These are phyloP conservation scores for Podosphaera xanthii DNA, from an alignment of 2,329 filamentous ascomycete genomes.

Conservation along the genomic window DNA sequence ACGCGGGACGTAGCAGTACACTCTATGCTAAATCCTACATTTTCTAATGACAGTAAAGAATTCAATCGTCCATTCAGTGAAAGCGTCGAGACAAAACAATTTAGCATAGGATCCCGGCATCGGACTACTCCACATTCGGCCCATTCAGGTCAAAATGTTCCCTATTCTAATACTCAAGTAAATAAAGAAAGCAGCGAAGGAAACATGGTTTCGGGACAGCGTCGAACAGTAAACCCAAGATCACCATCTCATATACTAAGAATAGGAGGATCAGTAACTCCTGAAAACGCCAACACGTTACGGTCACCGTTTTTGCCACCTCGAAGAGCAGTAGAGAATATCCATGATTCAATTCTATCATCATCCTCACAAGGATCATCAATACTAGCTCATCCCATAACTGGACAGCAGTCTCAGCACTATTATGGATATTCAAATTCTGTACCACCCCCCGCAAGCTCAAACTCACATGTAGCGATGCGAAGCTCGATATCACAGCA, in stretches of 20 bases:
- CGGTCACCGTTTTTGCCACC: conserved; percentile 22
- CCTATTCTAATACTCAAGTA: conserved; percentile 7
- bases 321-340: conserved; percentile 18
- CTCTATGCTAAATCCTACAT: conserved; percentile 17
- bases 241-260: conserved; percentile 20
- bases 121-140: conserved; percentile 6
- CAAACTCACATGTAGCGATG: conserved; percentile 20
- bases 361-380: conserved; percentile 20
- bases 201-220: conserved; percentile 10
- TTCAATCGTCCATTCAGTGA: conserved; percentile 9
- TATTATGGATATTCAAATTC: conserved; percentile 19
- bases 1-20: conserved; percentile 17
- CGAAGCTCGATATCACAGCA: conserved; percentile 17
- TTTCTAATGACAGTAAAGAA: background rate
- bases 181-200: conserved; percentile 8
- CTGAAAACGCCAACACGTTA: too few species aligned
- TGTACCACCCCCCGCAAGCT: conserved; percentile 14
- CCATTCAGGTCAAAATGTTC: conserved; percentile 8
- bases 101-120: conserved; percentile 11
- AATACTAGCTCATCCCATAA: conserved; percentile 17
- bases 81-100: conserved; percentile 6
- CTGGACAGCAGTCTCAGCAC: conserved; percentile 6
- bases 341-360: conserved; percentile 19
- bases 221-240: conserved; percentile 14
- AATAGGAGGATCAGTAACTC: too few species aligned